These are phyloP conservation scores for Aspergillus thermomutatus DNA, from an alignment of 2,329 filamentous ascomycete species.

Conservation along the genomic window DNA sequence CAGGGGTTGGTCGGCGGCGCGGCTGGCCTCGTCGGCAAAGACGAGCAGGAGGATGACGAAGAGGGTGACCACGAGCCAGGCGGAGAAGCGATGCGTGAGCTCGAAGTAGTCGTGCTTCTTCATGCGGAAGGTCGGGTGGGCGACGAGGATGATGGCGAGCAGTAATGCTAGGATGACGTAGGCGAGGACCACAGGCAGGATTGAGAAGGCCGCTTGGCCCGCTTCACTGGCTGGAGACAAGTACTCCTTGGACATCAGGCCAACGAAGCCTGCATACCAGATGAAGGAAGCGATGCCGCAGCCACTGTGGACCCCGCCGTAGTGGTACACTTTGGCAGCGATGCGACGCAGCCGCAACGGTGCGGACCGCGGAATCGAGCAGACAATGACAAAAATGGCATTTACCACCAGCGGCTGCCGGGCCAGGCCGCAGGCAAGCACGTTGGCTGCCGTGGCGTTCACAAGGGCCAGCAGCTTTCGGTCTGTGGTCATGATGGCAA, in stretches of 20 bases:
- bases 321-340: slow-evolving; percentile 51
- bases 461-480: slow-evolving; percentile 37
- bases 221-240: slow-evolving; percentile 17
- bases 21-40: slow-evolving; percentile 45
- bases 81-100: slow-evolving; percentile 66
- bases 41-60: slow-evolving; percentile 65
- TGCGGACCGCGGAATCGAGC: slow-evolving; percentile 43
- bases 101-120: slow-evolving; percentile 68
- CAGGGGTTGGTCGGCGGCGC: slow-evolving; percentile 31
- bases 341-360: slow-evolving; percentile 46
- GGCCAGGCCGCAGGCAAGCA: slow-evolving; percentile 47
- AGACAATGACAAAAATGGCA: slow-evolving; percentile 45
- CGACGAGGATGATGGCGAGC: slow-evolving; percentile 57
- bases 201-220: slow-evolving; percentile 19
- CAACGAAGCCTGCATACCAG: slow-evolving; percentile 45
- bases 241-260: slow-evolving; percentile 33
- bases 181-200: slow-evolving; percentile 51
- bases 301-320: slow-evolving; percentile 54
- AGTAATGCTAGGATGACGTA: slow-evolving; percentile 59
- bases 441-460: slow-evolving; percentile 45
- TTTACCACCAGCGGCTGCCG: slow-evolving; percentile 56
- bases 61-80: slow-evolving; percentile 64
- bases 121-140: slow-evolving; percentile 62
- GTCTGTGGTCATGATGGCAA: slow-evolving; percentile 34
- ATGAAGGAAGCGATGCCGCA: slow-evolving; percentile 47